Base-by-base conservation (phyloP, 352 stramenopile species). In the Detonula confervacea region DNA sequence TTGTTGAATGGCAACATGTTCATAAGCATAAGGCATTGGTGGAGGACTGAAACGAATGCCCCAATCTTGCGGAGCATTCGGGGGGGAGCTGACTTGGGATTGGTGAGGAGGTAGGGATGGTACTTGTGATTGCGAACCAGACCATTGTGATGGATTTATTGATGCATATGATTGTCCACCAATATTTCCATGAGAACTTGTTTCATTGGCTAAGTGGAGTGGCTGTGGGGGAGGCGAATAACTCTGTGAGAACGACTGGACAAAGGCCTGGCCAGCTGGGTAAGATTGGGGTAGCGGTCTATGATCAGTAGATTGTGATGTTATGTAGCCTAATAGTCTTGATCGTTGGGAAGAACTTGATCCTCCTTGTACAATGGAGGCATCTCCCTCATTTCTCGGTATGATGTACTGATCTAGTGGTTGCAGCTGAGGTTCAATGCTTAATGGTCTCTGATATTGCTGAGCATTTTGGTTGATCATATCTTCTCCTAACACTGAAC, bases 251-350 rank as follows among this genome's bases (percentile, higher is more conserved):
- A 57, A 60, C 25, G 65, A 55, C 30, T 66, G 22, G 29, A 59
- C 56, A 5, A 57, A 27, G 35, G 35, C 47, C 20, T 51, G 25
- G 44, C 27, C 52, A 46, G 25, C 64, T 59, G 44, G 59, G 35
- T 77, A 64, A 42, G 74, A 67, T 68, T 77, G 66, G 39, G 65
- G 67, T 18, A 64, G 47, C 30, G 74, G 33, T 68, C 56, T 18
- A 33, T 66, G 35, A 66, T 39, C 33, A 65, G 33, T 29, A 22
- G 59, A 27, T 18, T 39, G 44, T 16, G 22, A 12, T 30, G 54
- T 25, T 47, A 51, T 84, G 27, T 80, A 84, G 44, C 69, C 46
- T 25, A 54, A 16, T 25, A 80, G 51, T 65, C 69, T 76, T 65
- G 77, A 80, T 59, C 59, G 70, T 14, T 44, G 70, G 22, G 56